phyloP scores from a whole-genome alignment of 192 early-diverging fungal species.

The Backusella westeae region DNA sequence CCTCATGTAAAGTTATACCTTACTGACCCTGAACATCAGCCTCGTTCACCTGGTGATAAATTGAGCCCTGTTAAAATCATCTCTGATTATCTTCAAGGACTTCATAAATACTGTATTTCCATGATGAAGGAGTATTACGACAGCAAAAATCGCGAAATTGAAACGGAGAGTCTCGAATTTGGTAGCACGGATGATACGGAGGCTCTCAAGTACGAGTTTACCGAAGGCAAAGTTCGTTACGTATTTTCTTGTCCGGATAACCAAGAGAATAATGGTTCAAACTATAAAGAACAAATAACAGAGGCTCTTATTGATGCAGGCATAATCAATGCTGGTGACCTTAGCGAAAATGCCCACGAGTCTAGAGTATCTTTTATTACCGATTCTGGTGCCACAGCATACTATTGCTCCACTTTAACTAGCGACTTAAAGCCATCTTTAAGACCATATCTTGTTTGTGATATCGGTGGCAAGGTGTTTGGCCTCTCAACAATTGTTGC shows the following conservation, averaged over 20 bases:
- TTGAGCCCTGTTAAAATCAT: not conserved
- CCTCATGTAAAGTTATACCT: not conserved
- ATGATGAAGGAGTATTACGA: not conserved
- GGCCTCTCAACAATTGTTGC: not conserved
- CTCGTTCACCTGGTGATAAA: not conserved
- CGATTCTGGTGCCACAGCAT: not conserved
- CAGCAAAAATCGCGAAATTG: not conserved
- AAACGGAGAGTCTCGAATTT: not conserved
- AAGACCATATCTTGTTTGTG: not conserved
- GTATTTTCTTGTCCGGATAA: not conserved
- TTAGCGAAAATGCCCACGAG: not conserved
- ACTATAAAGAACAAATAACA: not conserved
- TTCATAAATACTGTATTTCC: not conserved
- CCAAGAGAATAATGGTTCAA: not conserved
- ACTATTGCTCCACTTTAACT: not conserved
- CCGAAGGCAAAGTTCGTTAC: not conserved
- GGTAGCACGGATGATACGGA: not conserved
- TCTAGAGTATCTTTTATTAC: not conserved
- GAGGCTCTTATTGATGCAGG: not conserved
- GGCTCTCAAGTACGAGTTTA: not conserved
- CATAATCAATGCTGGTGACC: not conserved
- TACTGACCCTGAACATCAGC: not conserved
- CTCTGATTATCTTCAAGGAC: not conserved
- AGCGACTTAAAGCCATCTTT: not conserved
- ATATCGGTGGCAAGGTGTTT: not conserved